Evolutionary conservation across 2,329 filamentous ascomycete species (phyloP).

Genomic region (Arthrobotrys megalospora): DNA sequence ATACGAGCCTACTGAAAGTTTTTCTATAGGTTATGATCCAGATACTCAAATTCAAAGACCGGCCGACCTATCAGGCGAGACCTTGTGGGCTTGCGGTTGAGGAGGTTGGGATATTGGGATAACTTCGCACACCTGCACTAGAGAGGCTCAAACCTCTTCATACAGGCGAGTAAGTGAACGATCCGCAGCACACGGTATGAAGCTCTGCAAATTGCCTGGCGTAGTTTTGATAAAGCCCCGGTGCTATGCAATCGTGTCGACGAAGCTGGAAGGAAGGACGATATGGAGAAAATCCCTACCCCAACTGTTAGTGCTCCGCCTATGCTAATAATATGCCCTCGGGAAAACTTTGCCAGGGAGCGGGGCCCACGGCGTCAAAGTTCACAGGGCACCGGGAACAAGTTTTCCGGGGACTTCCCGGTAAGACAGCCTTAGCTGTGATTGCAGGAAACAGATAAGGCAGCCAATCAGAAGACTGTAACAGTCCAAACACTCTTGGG

Average conservation of each 20-base stretch:
- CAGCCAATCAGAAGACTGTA: slow-evolving; percentile 41
- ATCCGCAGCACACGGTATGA: slow-evolving; percentile 52
- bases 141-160: slow-evolving; percentile 25
- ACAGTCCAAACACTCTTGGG: slow-evolving; percentile 47
- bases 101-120: slow-evolving; percentile 23
- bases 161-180: slow-evolving; percentile 41
- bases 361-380: slow-evolving; percentile 4
- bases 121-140: slow-evolving; percentile 9
- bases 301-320: slow-evolving; percentile 58
- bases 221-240: slow-evolving; percentile 57
- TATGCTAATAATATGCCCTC: slow-evolving; percentile 56
- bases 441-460: slow-evolving; percentile 27
- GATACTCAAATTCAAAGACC: slow-evolving; percentile 56
- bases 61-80: slow-evolving; percentile 26
- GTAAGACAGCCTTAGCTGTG: slow-evolving; percentile 37
- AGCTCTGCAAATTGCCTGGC: slow-evolving; percentile 47
- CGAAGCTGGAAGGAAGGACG: slow-evolving; percentile 48
- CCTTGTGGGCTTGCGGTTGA: slow-evolving; percentile 38
- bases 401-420: slow-evolving; percentile 24
- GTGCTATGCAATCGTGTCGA: slow-evolving; percentile 57
- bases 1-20: slow-evolving; percentile 36
- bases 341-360: slow-evolving; percentile 20
- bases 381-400: not conserved
- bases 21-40: slow-evolving; percentile 27
- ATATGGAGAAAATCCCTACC: slow-evolving; percentile 57